Conservation (phyloP, 768 basidiomycete genomes). For the Mrakia frigida region DNA sequence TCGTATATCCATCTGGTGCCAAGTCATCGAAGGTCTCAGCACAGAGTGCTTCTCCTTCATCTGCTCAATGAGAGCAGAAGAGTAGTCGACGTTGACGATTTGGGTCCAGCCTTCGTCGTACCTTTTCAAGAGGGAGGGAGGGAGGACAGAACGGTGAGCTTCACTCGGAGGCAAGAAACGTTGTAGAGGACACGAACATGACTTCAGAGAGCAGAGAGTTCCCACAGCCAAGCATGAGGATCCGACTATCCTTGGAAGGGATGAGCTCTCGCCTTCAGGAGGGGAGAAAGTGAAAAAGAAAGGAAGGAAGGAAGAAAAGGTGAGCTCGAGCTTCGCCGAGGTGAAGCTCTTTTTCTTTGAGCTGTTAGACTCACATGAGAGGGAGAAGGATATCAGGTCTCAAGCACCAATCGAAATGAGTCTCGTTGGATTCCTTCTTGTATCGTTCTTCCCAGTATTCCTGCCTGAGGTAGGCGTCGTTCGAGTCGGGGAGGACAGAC, state of each 20-base stretch:
- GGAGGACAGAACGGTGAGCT: background rate
- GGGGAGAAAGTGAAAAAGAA: background rate
- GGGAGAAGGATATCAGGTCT: slow-evolving; percentile 34
- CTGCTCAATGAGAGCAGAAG: slow-evolving; percentile 64
- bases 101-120: slow-evolving; percentile 79
- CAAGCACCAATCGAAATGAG: slow-evolving; percentile 46
- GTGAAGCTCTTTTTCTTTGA: background rate
- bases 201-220: slow-evolving; percentile 41
- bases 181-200: slow-evolving; percentile 32
- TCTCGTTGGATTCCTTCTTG: slow-evolving; percentile 39
- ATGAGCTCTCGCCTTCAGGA: slow-evolving; percentile 25
- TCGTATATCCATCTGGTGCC: slow-evolving; percentile 81
- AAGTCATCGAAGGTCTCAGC: slow-evolving; percentile 63
- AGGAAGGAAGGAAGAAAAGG: background rate
- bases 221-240: slow-evolving; percentile 44
- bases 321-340: background rate
- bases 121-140: slow-evolving; percentile 41
- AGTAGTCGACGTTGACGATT: slow-evolving; percentile 77
- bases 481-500: slow-evolving; percentile 20
- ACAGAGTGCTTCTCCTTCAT: slow-evolving; percentile 58
- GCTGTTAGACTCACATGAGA: background rate
- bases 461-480: slow-evolving; percentile 21
- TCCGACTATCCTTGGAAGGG: slow-evolving; percentile 34
- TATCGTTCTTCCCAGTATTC: slow-evolving; percentile 30
- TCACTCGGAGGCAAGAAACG: no score